Evolutionary conservation across 2,329 filamentous ascomycete species (phyloP), one percentile per base, ranked within the genome.

Genomic region (Pseudogymnoascus sp.): DNA sequence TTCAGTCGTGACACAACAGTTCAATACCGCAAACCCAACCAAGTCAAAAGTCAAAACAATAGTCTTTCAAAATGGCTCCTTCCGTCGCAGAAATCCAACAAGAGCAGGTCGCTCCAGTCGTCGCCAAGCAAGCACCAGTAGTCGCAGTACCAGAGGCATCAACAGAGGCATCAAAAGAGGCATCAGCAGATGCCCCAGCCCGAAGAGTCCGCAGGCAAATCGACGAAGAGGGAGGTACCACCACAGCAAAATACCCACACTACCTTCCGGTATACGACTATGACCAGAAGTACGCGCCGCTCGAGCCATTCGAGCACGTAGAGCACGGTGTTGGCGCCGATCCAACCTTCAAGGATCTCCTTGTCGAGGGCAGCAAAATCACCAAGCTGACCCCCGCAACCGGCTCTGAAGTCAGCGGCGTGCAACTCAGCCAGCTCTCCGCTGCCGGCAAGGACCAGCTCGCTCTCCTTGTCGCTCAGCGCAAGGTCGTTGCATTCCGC

Each of bases 281-380:
- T 39, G 79, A 84, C 66, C 82, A 85, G 74, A 80, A 79, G 66
- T 89, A 86, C 69, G 80, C 84, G 62, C 86, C 89, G 5, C 79
- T 90, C 6, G 76, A 86, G 65, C 83, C 82, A 0, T 92, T 91
- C 68, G 80, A 88, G 71, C 88, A 91, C 72, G 82, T 84, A 66
- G 89, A 93, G 62, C 89, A 89, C 69, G 90, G 89, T 68, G 86
- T 87, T 69, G 86, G 91, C 68, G 89, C 90, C 55, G 87, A 92
- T 70, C 77, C 83, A 1, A 76, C 78, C 1, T 91, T 88, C 69
- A 82, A 84, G 0, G 88, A 92, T 66, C 82, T 93, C 2, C 77
- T 93, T 1, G 77, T 80, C 2, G 72, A 76, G 38, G 75, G 75
- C n/a, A 77, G 76, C 6, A 74, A 79, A 33, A 75, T 86, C 42